phyloP scores from a whole-genome alignment of 257 asterid species.

The Apocynum venetum region DNA sequence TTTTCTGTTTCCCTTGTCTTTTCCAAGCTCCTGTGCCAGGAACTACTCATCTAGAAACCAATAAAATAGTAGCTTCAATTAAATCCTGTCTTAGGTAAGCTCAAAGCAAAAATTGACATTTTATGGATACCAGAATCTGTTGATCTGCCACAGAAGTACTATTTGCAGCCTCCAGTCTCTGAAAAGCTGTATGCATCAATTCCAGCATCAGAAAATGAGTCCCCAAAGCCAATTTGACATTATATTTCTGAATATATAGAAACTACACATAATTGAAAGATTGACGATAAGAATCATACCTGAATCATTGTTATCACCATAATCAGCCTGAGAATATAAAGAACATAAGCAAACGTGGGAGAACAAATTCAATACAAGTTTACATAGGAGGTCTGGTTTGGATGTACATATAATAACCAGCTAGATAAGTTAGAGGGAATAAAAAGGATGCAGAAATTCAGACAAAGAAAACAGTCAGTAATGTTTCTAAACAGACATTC shows the following conservation, averaged over 20 bases:
- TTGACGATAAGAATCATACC: slow-evolving; percentile 36
- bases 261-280: neutral
- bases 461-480: neutral
- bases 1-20: neutral
- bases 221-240: slow-evolving; percentile 5
- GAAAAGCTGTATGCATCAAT: slow-evolving; percentile 50
- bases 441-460: slow-evolving; percentile 4
- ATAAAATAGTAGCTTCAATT: neutral
- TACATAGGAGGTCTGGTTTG: neutral
- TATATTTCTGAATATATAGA: neutral
- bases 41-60: neutral
- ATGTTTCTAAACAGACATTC: neutral
- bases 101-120: slow-evolving; percentile 11
- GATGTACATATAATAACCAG: neutral
- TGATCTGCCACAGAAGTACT: slow-evolving; percentile 83
- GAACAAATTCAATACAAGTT: neutral
- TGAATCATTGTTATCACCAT: slow-evolving; percentile 40
- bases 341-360: slow-evolving; percentile 27
- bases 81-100: neutral
- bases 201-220: slow-evolving; percentile 7
- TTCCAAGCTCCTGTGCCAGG: neutral
- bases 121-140: slow-evolving; percentile 75
- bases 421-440: neutral
- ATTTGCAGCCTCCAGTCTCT: slow-evolving; percentile 56
- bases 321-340: slow-evolving; percentile 49